Base-by-base conservation (phyloP, 2,329 filamentous ascomycete genomes). In the Fusarium anguioides region DNA sequence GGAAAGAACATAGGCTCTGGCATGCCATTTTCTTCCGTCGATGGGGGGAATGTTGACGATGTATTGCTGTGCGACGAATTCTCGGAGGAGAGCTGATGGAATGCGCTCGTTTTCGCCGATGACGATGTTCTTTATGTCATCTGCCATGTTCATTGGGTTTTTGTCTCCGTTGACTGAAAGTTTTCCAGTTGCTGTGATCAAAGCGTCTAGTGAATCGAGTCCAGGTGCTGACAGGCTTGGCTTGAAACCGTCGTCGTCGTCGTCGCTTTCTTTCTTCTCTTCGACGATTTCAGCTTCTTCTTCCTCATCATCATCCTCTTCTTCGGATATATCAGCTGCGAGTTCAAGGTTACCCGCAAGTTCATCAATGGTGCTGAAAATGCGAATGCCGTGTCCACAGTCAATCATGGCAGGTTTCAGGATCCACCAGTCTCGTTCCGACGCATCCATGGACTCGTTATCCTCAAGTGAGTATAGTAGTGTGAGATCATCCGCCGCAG, bases 381-480 rank as follows among this genome's bases (percentile, higher is more conserved):
- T 71, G 0, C 77, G 73, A n/a, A 80, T 80, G 0, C 78, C 78
- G 10, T 77, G 74, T 2, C 78, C 78, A n/a, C 77, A 80, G 21
- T 80, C 78, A 11, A 79, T 74, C 60, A 80, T 66, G 1, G 78
- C 78, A 3, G 78, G 78, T 47, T 80, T 80, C 5, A 80, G 51
- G 23, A 80, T 80, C 78, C 78, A 80, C 77, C 78, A 80, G 29
- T 79, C 74, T 2, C 78, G 68, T 3, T 79, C 70, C 0, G 48
- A 47, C 0, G 74, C 31, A 2, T 66, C 60, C 42, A 71, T 78
- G 9, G 31, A 37, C 20, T 71, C 75, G 31, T 80, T 80, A 5
- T 76, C 71, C 26, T 79, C 76, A 1, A 80, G 73, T 0, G 77
- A 79, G 36, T 72, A 75, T 23, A 79, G 36, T 2, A 80, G 49